Conservation (phyloP, 2,329 filamentous ascomycete species). For the Purpureocillium takamizusanense region DNA sequence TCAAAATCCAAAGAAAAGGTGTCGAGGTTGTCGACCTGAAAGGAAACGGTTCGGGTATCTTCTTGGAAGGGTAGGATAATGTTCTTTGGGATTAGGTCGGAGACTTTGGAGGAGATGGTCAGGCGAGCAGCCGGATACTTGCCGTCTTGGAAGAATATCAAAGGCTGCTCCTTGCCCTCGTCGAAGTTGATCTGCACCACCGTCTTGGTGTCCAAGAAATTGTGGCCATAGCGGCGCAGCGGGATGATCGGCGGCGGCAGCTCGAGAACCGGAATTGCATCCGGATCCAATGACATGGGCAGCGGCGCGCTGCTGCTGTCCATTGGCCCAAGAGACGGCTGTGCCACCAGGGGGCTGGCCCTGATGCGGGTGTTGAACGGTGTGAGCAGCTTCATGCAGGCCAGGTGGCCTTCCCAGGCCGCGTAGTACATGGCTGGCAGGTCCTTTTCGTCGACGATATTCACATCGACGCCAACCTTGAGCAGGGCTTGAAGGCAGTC, state of each 20-base stretch:
- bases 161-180: conserved; percentile 62
- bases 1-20: conserved; percentile 95
- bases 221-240: conserved; percentile 88
- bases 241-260: conserved; percentile 95
- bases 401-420: conserved; percentile 91
- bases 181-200: conserved; percentile 91
- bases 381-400: conserved; percentile 84
- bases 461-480: conserved; percentile 67
- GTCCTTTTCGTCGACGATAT: conserved; percentile 82
- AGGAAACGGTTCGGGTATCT: conserved; percentile 85
- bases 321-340: conserved; percentile 33
- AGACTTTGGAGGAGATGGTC: conserved; percentile 93
- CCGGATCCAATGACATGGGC: conserved; percentile 64
- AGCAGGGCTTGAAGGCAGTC: conserved; percentile 77
- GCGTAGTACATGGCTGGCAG: conserved; percentile 97
- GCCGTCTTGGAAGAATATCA: conserved; percentile 93
- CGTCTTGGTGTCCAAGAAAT: conserved; percentile 96
- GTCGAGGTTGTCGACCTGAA: conserved; percentile 90
- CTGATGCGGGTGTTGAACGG: conserved; percentile 40
- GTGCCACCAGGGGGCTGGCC: conserved; percentile 34
- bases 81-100: conserved; percentile 92
- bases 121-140: conserved; percentile 92
- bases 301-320: conserved; percentile 41
- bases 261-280: conserved; percentile 86
- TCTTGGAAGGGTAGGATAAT: conserved; percentile 93